These are phyloP conservation scores for Cordyceps militaris DNA, from an alignment of 2,329 filamentous ascomycete genomes.

Conservation along the genomic window DNA sequence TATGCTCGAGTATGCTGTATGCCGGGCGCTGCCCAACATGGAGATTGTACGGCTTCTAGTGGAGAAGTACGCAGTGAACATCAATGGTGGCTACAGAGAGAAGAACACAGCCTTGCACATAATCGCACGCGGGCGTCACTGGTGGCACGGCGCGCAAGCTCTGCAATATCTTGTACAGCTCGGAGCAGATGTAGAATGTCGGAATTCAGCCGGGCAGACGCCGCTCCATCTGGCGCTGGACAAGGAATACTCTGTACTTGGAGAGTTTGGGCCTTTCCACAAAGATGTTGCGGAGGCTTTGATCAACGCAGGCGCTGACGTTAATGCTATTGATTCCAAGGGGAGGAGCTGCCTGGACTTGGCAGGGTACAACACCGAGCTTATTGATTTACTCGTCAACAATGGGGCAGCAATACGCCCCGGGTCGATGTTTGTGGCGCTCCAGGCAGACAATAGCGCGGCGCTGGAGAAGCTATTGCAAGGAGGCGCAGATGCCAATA, in stretches of 20 bases:
- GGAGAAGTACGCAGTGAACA: conserved; percentile 6
- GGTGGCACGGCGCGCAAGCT: conserved; percentile 16
- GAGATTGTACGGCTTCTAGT: conserved; percentile 6
- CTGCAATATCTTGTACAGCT: conserved; percentile 12
- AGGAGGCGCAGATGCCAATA: background rate
- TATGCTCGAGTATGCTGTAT: background rate
- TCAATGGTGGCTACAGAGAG: background rate
- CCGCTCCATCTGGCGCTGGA: conserved; percentile 14
- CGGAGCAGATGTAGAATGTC: conserved; percentile 7
- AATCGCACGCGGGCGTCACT: conserved; percentile 1
- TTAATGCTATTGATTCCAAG: conserved; percentile 8
- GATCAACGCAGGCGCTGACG: conserved; percentile 5
- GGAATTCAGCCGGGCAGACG: conserved; percentile 1
- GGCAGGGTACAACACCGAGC: conserved; percentile 2
- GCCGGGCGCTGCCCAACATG: conserved; percentile 1
- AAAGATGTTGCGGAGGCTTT: conserved; percentile 9
- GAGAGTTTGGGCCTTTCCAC: background rate
- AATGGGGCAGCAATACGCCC: conserved; percentile 5
- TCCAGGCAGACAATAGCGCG: background rate
- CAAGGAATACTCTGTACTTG: background rate
- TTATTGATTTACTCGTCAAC: conserved; percentile 3
- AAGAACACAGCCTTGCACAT: background rate
- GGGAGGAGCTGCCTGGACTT: conserved; percentile 14
- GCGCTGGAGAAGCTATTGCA: background rate
- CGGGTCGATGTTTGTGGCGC: conserved; percentile 8